Base-by-base conservation (phyloP, 2,329 filamentous ascomycete genomes). In the Diaporthe batatas region DNA sequence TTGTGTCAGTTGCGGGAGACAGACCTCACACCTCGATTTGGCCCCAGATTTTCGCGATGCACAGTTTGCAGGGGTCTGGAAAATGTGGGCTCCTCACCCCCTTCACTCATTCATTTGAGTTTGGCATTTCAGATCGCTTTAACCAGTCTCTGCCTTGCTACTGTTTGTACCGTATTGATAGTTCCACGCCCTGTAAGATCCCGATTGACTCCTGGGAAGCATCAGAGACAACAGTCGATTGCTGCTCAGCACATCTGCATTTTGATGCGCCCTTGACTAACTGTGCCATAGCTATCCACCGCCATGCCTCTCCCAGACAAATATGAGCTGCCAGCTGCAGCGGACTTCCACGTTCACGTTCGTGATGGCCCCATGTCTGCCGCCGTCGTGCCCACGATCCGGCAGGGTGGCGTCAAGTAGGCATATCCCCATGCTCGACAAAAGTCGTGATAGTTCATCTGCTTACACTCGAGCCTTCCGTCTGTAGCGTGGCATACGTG, bases 321-420 rank as follows among this genome's bases (percentile, higher is more conserved):
- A 44, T 78, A 80, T 55, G 86, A 90, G 83, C 85, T 93, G 77
- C 90, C 90, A 65, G 86, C 91, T 29, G 85, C 90, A 74, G 91
- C 91, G 68, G 91, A 93, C 81, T 90, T 92, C 82, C 90, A 92
- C 77, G 92, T 94, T 77, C 92, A 94, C 81, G 84, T 94, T 76
- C 89, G 92, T 39, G 90, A 94, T 80, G 92, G 88, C 25, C 84
- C 88, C 73, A 88, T 91, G 85, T 91, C 92, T 87, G 84, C 90
- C 73, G 78, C 86, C 44, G 87, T 89, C 29, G 83, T 83, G 57
- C 86, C 86, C 49, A 85, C 84, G 23, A 81, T 89, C 64, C 72
- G 74, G n/a, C 74, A 76, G 59, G 77, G 78, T 23, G 77, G 77
- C 57, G 77, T 79, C 36, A 76, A 77, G 67, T 77, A 77, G 65